Evolutionary conservation across 2,329 filamentous ascomycete species (phyloP).

Genomic region (Fusarium sp.): DNA sequence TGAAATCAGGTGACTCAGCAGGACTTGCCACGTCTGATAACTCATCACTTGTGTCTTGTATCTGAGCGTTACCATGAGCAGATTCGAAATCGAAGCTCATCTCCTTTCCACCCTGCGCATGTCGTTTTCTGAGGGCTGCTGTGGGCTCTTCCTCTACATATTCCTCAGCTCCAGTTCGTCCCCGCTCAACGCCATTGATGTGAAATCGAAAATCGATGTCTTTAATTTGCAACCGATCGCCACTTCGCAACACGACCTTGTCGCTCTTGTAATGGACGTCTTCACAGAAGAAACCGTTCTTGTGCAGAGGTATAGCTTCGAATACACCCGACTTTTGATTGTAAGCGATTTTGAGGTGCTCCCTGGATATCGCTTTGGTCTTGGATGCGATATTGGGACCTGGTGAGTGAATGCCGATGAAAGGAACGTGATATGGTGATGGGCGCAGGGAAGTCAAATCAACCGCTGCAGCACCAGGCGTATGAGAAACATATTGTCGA

Average conservation of each 20-base stretch:
- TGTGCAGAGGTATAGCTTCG: constrained; percentile 69
- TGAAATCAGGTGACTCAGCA: constrained; percentile 55
- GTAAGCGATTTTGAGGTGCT: constrained; percentile 79
- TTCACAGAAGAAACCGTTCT: constrained; percentile 77
- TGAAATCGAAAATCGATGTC: constrained; percentile 75
- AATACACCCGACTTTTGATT: constrained; percentile 72
- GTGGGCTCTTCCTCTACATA: constrained; percentile 60
- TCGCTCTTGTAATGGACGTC: constrained; percentile 67
- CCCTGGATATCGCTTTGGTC: constrained; percentile 78
- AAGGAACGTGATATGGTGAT: constrained; percentile 69
- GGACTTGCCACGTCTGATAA: constrained; percentile 58
- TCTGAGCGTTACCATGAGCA: constrained; percentile 66
- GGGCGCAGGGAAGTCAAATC: constrained; percentile 70
- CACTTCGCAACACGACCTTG: constrained; percentile 69
- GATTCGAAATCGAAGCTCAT: constrained; percentile 81
- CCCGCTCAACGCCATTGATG: constrained; percentile 71
- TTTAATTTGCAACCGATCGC: constrained; percentile 76
- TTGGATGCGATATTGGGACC: constrained; percentile 68
- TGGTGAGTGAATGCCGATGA: constrained; percentile 79
- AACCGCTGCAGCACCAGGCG: constrained; percentile 67
- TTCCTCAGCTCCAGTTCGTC: constrained; percentile 68
- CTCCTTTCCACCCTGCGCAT: constrained; percentile 69
- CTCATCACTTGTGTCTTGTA: constrained; percentile 67
- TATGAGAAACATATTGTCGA: constrained; percentile 70
- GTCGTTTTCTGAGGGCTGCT: constrained; percentile 57